Percentiles rank a stretch among this genome's conserved stretches.
These are phyloP conservation scores for Oropetium thomaeum DNA, from an alignment of 176 grass and related monocot species.

Conservation along the genomic window DNA sequence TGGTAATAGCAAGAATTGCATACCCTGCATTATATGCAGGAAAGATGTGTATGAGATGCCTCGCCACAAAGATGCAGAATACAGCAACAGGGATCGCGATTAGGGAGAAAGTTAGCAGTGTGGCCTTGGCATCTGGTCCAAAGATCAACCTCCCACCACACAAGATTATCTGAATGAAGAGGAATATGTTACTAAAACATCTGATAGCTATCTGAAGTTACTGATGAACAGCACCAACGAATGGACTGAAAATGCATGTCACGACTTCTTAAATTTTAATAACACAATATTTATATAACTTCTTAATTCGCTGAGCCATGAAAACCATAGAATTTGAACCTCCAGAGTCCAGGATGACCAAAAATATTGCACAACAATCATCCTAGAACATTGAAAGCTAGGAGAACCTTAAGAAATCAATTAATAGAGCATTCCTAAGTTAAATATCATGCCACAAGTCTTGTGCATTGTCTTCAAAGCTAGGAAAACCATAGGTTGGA, in stretches of 20 bases:
- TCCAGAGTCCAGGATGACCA: neutral
- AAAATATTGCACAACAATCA: neutral
- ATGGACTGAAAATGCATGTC: neutral
- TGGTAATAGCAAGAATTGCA: conserved; percentile 65
- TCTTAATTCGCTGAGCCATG: neutral
- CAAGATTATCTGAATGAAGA: conserved; percentile 74
- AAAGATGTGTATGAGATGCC: conserved; percentile 83
- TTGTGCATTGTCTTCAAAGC: neutral
- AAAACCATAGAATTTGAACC: conserved; percentile 5
- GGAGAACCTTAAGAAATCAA: neutral
- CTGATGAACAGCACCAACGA: neutral
- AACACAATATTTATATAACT: neutral
- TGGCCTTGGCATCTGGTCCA: conserved; percentile 90
- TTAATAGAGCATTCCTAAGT: neutral
- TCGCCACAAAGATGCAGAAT: conserved; percentile 88
- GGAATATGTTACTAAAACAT: conserved; percentile 27
- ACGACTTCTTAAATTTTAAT: neutral
- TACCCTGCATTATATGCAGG: conserved; percentile 85
- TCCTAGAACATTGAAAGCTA: neutral
- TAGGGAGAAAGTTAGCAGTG: conserved; percentile 62
- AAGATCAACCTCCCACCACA: conserved; percentile 93
- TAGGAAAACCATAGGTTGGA: neutral
- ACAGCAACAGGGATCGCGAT: conserved; percentile 64
- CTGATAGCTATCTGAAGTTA: conserved; percentile 13
- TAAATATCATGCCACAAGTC: neutral